phyloP scores from a whole-genome alignment of 2,329 filamentous ascomycete genomes.

The Ceratocystis albifundus region DNA sequence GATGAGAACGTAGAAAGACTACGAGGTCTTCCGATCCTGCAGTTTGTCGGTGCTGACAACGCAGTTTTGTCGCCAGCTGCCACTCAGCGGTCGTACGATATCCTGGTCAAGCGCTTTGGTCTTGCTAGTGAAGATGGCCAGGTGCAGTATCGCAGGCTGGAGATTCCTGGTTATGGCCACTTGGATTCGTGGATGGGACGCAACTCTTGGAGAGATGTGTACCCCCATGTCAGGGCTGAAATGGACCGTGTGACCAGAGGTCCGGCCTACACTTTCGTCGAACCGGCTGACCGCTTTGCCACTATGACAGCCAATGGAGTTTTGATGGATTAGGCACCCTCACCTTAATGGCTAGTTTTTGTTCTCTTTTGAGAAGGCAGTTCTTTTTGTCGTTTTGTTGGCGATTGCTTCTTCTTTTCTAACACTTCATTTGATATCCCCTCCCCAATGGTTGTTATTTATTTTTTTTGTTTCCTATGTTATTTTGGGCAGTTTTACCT shows the following conservation, averaged over 20 bases:
- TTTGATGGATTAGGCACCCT: constrained; percentile 30
- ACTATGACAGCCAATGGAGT: constrained; percentile 34
- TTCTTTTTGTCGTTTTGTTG: constrained; percentile 1
- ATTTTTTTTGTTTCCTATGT: constrained; percentile 15
- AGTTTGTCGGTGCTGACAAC: constrained; percentile 47
- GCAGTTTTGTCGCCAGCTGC: constrained; percentile 43
- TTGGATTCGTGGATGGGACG: constrained; percentile 53
- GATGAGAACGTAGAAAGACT: constrained; percentile 40
- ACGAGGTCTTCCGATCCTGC: constrained; percentile 42
- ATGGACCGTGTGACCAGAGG: constrained; percentile 42
- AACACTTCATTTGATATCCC: constrained; percentile 8
- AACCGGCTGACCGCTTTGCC: constrained; percentile 36
- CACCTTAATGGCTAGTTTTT: neutral
- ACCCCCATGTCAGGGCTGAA: constrained; percentile 44
- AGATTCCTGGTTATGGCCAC: constrained; percentile 49
- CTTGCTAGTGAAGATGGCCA: constrained; percentile 27
- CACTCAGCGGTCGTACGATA: constrained; percentile 44
- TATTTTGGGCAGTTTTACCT: constrained; percentile 9
- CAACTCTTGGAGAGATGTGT: constrained; percentile 48
- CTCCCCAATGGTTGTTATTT: constrained; percentile 7
- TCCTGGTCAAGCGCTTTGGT: constrained; percentile 42
- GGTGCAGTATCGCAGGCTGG: constrained; percentile 39
- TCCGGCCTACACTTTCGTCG: constrained; percentile 33
- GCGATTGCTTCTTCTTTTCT: neutral
- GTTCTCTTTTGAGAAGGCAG: constrained; percentile 3